Conservation (phyloP, 345 rosid species). For the Boechera stricta region DNA sequence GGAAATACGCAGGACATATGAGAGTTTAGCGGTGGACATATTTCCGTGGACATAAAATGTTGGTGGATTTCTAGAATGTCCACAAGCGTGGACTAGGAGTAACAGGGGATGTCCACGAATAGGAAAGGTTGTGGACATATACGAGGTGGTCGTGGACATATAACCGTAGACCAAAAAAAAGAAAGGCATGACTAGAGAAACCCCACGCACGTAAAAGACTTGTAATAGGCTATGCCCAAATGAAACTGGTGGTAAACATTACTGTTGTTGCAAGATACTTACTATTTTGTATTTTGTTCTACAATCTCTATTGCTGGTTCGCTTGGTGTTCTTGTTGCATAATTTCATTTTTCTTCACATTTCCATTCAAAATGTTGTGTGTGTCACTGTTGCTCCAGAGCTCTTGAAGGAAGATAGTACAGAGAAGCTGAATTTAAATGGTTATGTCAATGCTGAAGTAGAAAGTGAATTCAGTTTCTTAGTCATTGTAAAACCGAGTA, state of each 20-base stretch:
- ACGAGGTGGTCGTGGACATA: no score
- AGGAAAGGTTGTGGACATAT: no score
- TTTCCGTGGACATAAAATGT: no score
- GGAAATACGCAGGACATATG: no score
- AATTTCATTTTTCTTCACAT: not conserved
- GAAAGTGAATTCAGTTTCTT: not conserved
- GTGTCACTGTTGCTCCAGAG: not conserved
- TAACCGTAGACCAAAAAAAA: no score
- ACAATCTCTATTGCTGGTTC: not conserved
- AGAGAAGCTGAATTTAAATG: not conserved
- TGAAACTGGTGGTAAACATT: slow-evolving; percentile 11
- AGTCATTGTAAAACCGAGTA: not conserved
- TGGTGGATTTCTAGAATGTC: no score
- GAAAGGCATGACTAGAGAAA: no score
- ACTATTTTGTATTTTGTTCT: slow-evolving; percentile 25
- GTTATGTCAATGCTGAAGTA: not conserved
- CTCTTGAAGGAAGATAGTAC: not conserved
- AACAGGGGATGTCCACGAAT: no score
- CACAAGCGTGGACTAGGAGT: no score
- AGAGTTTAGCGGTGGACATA: no score
- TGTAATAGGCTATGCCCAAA: no score
- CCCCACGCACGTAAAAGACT: no score
- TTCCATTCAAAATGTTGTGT: not conserved
- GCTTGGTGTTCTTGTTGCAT: slow-evolving; percentile 6
- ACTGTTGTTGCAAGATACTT: slow-evolving; percentile 32